A percentile compares a stretch with the other conserved stretches of the same genome.
Conservation (phyloP, 345 rosid species). For the Angophora floribunda region DNA sequence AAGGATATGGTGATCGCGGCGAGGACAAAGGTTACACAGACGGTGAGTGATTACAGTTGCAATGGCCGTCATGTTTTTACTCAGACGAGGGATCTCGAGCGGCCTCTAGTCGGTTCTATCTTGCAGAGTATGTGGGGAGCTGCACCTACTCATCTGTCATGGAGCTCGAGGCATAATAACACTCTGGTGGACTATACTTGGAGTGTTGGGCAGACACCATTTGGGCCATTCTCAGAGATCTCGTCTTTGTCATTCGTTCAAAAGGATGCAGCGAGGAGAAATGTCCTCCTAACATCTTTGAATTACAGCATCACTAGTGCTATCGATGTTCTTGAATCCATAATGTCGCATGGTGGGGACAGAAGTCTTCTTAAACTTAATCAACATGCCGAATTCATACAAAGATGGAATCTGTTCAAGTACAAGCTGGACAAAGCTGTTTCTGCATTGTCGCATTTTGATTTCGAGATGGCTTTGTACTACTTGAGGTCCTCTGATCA, state of each 20-base stretch:
- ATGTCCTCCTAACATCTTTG: slow-evolving; percentile 61
- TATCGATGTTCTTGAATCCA: slow-evolving; percentile 61
- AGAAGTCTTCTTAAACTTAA: slow-evolving; percentile 56
- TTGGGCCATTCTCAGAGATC: slow-evolving; percentile 89
- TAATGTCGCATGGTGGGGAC: slow-evolving; percentile 79
- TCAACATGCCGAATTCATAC: slow-evolving; percentile 53
- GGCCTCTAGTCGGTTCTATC: slow-evolving; percentile 84
- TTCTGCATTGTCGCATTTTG: slow-evolving; percentile 76
- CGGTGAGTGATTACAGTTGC: slow-evolving; percentile 92
- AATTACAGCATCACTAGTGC: slow-evolving; percentile 81
- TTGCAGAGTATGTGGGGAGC: slow-evolving; percentile 99
- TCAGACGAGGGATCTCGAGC: slow-evolving; percentile 70
- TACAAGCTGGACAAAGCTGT: slow-evolving; percentile 78
- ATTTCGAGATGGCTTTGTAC: slow-evolving; percentile 79
- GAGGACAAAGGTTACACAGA: slow-evolving; percentile 73
- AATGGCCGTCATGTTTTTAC: slow-evolving; percentile 89
- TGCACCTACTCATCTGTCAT: slow-evolving; percentile 76
- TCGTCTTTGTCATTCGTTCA: slow-evolving; percentile 80
- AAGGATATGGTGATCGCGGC: slow-evolving; percentile 93
- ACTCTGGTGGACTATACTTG: slow-evolving; percentile 92
- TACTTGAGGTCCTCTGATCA: slow-evolving; percentile 77
- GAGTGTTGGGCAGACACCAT: slow-evolving; percentile 97
- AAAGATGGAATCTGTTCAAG: slow-evolving; percentile 83
- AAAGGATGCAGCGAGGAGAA: slow-evolving; percentile 91
- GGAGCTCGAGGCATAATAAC: slow-evolving; percentile 80